Conservation (phyloP, 2,329 filamentous ascomycete species). For the Aspergillus jensenii region DNA sequence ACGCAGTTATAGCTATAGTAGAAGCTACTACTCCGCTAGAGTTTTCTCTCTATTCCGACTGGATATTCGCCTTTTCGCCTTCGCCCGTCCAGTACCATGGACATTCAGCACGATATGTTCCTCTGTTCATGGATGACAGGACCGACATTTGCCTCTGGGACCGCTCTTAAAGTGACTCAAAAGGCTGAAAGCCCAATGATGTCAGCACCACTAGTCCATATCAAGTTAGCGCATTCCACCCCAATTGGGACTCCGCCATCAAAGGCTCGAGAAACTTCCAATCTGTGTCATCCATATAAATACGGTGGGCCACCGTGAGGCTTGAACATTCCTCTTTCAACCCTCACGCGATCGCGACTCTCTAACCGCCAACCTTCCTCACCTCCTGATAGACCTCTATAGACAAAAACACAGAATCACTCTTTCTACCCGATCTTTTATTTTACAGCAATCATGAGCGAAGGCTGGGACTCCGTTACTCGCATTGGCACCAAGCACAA, state of each 20-base stretch:
- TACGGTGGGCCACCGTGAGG: constrained; percentile 22
- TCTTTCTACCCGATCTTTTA: not conserved
- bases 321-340: constrained; percentile 21
- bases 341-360: constrained; percentile 30
- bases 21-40: not conserved
- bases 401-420: not conserved
- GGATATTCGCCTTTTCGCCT: not conserved
- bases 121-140: not conserved
- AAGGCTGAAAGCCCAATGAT: constrained; percentile 14
- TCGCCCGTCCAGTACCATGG: not conserved
- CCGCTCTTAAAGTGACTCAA: constrained; percentile 1
- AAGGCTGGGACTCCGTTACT: constrained; percentile 78
- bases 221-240: constrained; percentile 24
- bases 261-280: constrained; percentile 40
- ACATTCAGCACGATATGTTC: not conserved
- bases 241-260: constrained; percentile 23
- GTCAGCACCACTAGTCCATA: constrained; percentile 22
- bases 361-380: constrained; percentile 16
- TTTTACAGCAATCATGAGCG: constrained; percentile 56
- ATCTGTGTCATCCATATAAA: constrained; percentile 41
- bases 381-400: not conserved
- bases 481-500: constrained; percentile 90
- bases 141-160: not conserved
- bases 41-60: not conserved
- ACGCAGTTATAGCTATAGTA: not conserved